Evolutionary conservation across 108 stramenopile genomes (phyloP).

Genomic region (Cyclotella sp.): DNA sequence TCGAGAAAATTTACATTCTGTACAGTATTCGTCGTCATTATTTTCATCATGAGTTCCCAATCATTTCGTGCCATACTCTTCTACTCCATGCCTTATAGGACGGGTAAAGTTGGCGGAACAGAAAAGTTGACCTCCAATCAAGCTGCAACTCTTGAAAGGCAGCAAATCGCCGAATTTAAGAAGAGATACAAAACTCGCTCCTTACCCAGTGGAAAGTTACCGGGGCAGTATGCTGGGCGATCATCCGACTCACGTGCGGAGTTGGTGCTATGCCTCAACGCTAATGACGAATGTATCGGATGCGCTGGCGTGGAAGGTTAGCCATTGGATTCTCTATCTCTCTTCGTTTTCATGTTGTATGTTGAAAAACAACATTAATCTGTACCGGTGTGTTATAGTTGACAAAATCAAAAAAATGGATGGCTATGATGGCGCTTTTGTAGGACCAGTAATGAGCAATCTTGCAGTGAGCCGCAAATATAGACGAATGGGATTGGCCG

Average conservation of each 20-base stretch:
- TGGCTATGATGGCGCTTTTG: constrained; percentile 25
- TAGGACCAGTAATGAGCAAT: constrained; percentile 79
- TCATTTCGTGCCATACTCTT: not conserved
- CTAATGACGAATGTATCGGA: constrained; percentile 56
- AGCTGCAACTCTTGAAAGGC: constrained; percentile 46
- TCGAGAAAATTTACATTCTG: too few relatives aligned
- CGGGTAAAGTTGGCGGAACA: constrained; percentile 76
- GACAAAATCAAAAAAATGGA: constrained; percentile 46
- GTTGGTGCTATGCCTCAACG: constrained; percentile 38
- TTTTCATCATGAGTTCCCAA: not conserved
- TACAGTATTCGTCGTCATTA: not conserved
- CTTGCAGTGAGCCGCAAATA: constrained; percentile 68
- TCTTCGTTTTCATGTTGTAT: not conserved
- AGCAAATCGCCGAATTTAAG: constrained; percentile 76
- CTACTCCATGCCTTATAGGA: constrained; percentile 16
- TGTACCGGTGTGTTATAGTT: constrained; percentile 7
- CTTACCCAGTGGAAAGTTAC: constrained; percentile 21
- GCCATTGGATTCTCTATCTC: not conserved
- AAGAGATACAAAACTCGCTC: constrained; percentile 60
- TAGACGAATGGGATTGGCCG: constrained; percentile 75
- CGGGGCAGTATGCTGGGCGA: constrained; percentile 51
- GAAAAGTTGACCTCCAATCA: constrained; percentile 53
- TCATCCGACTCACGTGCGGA: constrained; percentile 32
- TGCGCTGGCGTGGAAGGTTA: constrained; percentile 79
- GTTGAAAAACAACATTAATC: not conserved